A percentile compares a stretch with the other conserved stretches of the same genome.
Evolutionary conservation across 768 basidiomycete genomes (phyloP).

Genomic region (Tulasnella sp.): DNA sequence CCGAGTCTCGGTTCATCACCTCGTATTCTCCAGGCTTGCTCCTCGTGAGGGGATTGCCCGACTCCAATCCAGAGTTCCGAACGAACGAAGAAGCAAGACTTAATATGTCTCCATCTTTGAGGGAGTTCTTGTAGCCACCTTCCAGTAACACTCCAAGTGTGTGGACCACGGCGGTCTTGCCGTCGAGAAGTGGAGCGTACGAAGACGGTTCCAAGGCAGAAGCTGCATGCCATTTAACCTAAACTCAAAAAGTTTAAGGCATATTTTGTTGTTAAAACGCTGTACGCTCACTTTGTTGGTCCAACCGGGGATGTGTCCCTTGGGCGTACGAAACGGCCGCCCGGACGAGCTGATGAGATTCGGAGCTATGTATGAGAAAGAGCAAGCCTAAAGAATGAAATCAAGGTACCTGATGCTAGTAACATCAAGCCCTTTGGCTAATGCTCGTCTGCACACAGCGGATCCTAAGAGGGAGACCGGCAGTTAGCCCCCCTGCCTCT

Average conservation of each 20-base stretch:
- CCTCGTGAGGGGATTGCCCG: constrained; percentile 57
- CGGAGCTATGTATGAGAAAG: background rate
- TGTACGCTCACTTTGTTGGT: constrained; percentile 55
- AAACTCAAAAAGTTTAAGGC: constrained; percentile 29
- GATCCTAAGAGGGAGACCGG: constrained; percentile 57
- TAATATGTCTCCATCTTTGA: constrained; percentile 57
- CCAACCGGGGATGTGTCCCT: constrained; percentile 89
- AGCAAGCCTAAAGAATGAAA: constrained; percentile 22
- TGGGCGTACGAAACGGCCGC: constrained; percentile 77
- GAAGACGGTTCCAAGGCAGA: constrained; percentile 74
- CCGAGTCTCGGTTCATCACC: constrained; percentile 81
- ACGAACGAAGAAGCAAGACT: constrained; percentile 51
- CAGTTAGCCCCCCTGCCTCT: background rate
- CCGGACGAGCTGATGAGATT: constrained; percentile 67
- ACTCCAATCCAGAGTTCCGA: constrained; percentile 40
- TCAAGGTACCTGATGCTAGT: constrained; percentile 73
- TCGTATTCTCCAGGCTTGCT: constrained; percentile 58
- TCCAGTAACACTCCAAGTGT: constrained; percentile 90
- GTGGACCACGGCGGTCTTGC: constrained; percentile 78
- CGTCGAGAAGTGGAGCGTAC: constrained; percentile 64
- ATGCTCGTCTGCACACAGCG: constrained; percentile 83
- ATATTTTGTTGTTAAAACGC: constrained; percentile 26
- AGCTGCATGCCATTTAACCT: constrained; percentile 87
- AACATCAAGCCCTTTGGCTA: constrained; percentile 79
- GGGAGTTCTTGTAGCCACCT: constrained; percentile 72